A percentile compares a stretch with the other conserved stretches of the same genome.
Conservation (phyloP, 768 basidiomycete genomes). For the Peribolospora baueri region DNA sequence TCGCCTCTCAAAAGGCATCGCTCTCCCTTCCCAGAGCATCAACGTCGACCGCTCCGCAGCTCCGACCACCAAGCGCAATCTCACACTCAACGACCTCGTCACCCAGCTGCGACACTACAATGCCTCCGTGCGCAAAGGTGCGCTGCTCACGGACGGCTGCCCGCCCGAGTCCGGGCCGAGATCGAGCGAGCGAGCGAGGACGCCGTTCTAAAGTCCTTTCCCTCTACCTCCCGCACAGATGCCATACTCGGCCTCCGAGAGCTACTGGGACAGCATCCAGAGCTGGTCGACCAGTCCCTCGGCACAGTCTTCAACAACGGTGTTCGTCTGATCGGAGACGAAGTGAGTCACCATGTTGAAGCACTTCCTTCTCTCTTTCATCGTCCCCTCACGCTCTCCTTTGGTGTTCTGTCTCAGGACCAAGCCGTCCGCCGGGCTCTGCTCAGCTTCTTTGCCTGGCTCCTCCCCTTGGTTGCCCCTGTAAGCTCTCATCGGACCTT, state of each 20-base stretch:
- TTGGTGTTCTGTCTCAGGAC: neutral
- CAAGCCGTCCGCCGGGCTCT: constrained; percentile 3
- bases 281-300: constrained; percentile 21
- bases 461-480: neutral
- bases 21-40: constrained; percentile 64
- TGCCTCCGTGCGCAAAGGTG: constrained; percentile 47
- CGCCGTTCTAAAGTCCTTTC: neutral
- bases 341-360: constrained; percentile 29
- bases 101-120: constrained; percentile 64
- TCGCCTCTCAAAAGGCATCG: constrained; percentile 38
- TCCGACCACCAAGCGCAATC: constrained; percentile 52
- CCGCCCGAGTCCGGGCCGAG: neutral
- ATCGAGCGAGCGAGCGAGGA: no score
- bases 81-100: constrained; percentile 51
- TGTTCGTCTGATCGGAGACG: constrained; percentile 49
- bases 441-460: neutral
- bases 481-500: neutral
- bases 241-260: constrained; percentile 48
- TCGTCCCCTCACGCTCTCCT: neutral
- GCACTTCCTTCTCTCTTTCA: neutral
- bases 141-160: neutral
- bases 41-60: constrained; percentile 27
- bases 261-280: constrained; percentile 38
- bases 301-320: constrained; percentile 13
- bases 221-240: constrained; percentile 24